Percentiles rank a stretch among this genome's conserved stretches.
phyloP scores from a whole-genome alignment of 2,329 filamentous ascomycete species.

The Aspergillus thermomutatus region DNA sequence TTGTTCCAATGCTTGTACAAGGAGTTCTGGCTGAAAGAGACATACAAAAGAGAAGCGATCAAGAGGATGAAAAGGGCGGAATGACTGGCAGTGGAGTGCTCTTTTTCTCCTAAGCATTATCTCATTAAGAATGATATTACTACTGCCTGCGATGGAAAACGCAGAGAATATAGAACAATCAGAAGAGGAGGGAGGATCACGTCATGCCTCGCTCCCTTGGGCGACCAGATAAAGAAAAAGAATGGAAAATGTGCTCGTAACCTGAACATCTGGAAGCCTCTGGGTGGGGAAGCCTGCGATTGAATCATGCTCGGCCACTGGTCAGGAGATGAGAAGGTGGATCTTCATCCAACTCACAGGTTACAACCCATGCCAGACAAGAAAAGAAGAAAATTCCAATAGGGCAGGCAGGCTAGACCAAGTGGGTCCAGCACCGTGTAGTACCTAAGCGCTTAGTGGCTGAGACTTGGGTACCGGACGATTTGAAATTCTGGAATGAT shows the following conservation, averaged over 20 bases:
- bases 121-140: too few species aligned
- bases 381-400: not conserved
- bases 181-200: slow-evolving; percentile 2
- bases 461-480: not conserved
- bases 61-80: not conserved
- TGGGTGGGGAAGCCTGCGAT: slow-evolving; percentile 2
- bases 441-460: not conserved
- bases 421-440: not conserved
- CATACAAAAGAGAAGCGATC: too few species aligned
- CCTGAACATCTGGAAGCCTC: slow-evolving; percentile 7
- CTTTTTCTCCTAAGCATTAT: too few species aligned
- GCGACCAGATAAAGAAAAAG: slow-evolving; percentile 1
- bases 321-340: slow-evolving; percentile 1
- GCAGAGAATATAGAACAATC: not conserved
- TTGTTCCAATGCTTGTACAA: not conserved
- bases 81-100: too few species aligned
- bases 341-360: slow-evolving; percentile 7
- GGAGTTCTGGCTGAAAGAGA: too few species aligned
- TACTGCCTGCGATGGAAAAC: not conserved
- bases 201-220: slow-evolving; percentile 5
- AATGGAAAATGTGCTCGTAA: not conserved
- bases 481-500: not conserved
- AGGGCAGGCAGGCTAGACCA: not conserved
- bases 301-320: slow-evolving; percentile 6
- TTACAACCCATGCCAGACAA: not conserved